These are phyloP conservation scores for slime mould (Dictyostelium discoideum) DNA, from an alignment of 78 protist genomes.

Conservation along the genomic window DNA sequence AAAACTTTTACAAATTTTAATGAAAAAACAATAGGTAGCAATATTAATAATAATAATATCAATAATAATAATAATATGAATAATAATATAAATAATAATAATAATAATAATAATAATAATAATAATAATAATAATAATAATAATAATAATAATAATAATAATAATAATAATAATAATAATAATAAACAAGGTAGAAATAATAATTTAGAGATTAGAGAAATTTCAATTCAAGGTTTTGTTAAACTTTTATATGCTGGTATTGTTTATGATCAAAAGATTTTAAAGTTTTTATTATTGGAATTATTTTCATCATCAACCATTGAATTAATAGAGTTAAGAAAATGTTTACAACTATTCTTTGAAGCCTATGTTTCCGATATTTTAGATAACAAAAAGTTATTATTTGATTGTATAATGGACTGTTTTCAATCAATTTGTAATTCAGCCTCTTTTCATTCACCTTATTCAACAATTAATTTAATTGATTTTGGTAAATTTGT, in stretches of 20 bases:
- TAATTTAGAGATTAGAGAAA: not conserved
- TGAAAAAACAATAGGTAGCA: not conserved
- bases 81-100: too few relatives aligned
- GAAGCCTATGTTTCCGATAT: conserved; percentile 13
- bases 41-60: not conserved
- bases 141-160: not conserved
- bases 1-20: conserved; percentile 14
- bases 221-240: conserved; percentile 54
- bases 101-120: not conserved
- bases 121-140: not conserved
- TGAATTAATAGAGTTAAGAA: not conserved
- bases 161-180: too few relatives aligned
- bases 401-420: not conserved
- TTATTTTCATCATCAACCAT: not conserved
- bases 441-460: not conserved
- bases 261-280: conserved; percentile 20
- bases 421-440: not conserved
- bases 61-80: not conserved
- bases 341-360: conserved; percentile 40
- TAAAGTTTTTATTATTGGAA: conserved; percentile 2
- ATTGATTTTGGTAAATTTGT: conserved; percentile 22
- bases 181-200: not conserved
- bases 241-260: conserved; percentile 55
- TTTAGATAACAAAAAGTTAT: conserved; percentile 16
- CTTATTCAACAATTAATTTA: not conserved